Base-by-base conservation (phyloP, 2,329 filamentous ascomycete species). In the Monilinia vaccinii-corymbosi region DNA sequence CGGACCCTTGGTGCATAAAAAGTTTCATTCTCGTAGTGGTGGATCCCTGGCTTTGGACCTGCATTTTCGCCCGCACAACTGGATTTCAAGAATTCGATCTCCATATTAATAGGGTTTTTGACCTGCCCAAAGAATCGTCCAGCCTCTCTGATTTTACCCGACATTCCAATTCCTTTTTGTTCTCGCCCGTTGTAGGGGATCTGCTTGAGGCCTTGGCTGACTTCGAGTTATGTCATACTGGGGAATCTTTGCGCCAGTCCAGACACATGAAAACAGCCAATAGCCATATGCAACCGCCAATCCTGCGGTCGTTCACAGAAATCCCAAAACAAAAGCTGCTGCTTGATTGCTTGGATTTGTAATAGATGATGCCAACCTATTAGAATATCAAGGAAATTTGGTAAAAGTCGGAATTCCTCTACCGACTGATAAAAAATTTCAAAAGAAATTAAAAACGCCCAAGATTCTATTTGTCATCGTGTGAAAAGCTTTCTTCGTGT, bases 1-100 rank as follows among this genome's bases (percentile, higher is more conserved):
- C 51, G 42, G 31, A 58, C 56, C 56, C 56, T 58, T 51, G 47
- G 25, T 58, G 56, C 46, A 58, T 58, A 25, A 53, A 18, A 44
- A 53, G 51, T 32, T 53, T 53, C 36, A 31, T 42, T 42, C 50
- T 52, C 25, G 38, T 23, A 16, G 18, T 8, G 38, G 51, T 53
- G 51, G 51, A 16, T 53, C 51, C 51, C 36, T 53, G 25, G 8
- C 44, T 16, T 52, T 53, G 51, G 51, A 53, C 51, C 51, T 53
- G 51, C 51, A 53, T 53, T 23, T 32, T 25, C 13, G 38, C 25
- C 38, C 18, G 38, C 36, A 32, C 51, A 53, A 38, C 38, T 53
- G n/a, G 25, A 53, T 44, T 23, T 31, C 13, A 31, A 53, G 38
- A 53, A 53, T 31, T 53, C 25, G 16, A 53, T 53, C 18, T 53